These are phyloP conservation scores for Sutorius eximius DNA, from an alignment of 1,284 basidiomycete genomes.

Conservation along the genomic window DNA sequence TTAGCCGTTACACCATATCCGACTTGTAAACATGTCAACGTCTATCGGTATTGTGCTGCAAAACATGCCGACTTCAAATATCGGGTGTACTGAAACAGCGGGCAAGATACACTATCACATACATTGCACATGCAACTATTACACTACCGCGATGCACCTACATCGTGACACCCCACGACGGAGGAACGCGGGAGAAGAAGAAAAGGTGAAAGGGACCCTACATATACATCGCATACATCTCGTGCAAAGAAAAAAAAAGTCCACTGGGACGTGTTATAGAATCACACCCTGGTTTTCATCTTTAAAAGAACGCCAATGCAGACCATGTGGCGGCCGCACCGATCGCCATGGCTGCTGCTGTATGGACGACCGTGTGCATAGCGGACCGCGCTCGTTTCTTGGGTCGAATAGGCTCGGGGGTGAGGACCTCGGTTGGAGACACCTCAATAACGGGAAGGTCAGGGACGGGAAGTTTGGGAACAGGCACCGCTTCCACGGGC, in stretches of 20 bases:
- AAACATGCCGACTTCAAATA: background rate
- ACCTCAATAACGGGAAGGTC: background rate
- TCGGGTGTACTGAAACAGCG: background rate
- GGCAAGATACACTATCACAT: constrained; percentile 10
- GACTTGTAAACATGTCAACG: constrained; percentile 5
- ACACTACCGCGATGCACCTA: constrained; percentile 6
- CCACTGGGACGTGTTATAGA: background rate
- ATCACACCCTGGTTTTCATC: background rate
- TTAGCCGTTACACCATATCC: constrained; percentile 41
- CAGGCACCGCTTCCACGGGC: constrained; percentile 1
- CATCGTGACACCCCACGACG: constrained; percentile 4
- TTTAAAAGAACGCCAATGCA: constrained; percentile 60
- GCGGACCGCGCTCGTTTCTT: constrained; percentile 48
- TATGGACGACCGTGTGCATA: constrained; percentile 47
- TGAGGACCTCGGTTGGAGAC: background rate
- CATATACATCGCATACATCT: constrained; percentile 1
- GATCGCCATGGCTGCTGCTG: constrained; percentile 56
- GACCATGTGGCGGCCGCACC: constrained; percentile 70
- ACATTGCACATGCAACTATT: constrained; percentile 7
- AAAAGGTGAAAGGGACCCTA: background rate
- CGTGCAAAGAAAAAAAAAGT: background rate
- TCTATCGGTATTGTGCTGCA: background rate
- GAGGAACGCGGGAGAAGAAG: background rate
- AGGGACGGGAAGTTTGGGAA: constrained; percentile 4
- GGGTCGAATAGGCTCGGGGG: constrained; percentile 27